Base-by-base conservation (phyloP, 2,329 filamentous ascomycete species). In the Cladosporium sp. region DNA sequence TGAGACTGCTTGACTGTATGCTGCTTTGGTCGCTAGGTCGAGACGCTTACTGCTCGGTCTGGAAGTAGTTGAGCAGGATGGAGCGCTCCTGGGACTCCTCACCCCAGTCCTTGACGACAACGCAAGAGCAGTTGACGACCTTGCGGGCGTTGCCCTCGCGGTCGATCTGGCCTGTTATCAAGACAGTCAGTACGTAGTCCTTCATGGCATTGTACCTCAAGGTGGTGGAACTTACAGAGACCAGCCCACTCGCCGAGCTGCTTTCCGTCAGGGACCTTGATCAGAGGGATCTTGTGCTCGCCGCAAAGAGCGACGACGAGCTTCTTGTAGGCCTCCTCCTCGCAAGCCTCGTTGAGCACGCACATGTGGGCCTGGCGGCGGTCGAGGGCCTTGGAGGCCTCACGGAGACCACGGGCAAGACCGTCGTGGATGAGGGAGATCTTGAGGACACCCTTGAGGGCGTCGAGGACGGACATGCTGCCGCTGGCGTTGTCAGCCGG, bases 271-370 rank as follows among this genome's bases (percentile, higher is more conserved):
- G 92, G 93, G 67, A 99, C 94, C 90, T 99, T 97, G 87, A 99
- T 99, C 74, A 99, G 84, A 69, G 94, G 94, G 74, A 99, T 99
- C 88, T 97, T 97, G 85, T 99, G 94, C 88, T 99, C 94, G 67
- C 89, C 90, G 90, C 94, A 99, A 63, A 99, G 89, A 65, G 94
- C 94, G 71, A 97, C 90, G 73, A 99, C 93, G 69, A 99, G 88
- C 89, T 99, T 99, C 92, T 99, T 99, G 87, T 99, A 99, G 70
- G 94, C 93, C 82, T 99, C 94, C 87, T 99, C 94, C 85, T 99
- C 94, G 85, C 94, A 99, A 70, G 89, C 88, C 88, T 99, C 94
- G 88, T 99, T 99, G 74, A 99, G 88, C 71, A 99, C 94, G 80
- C 94, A 99, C 92, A 99, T 97, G 85, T 99, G 94, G 63, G 94